Evolutionary conservation across 257 asterid genomes (phyloP), one percentile per base, ranked within the genome.

Genomic region (Solanum pimpinellifolium): DNA sequence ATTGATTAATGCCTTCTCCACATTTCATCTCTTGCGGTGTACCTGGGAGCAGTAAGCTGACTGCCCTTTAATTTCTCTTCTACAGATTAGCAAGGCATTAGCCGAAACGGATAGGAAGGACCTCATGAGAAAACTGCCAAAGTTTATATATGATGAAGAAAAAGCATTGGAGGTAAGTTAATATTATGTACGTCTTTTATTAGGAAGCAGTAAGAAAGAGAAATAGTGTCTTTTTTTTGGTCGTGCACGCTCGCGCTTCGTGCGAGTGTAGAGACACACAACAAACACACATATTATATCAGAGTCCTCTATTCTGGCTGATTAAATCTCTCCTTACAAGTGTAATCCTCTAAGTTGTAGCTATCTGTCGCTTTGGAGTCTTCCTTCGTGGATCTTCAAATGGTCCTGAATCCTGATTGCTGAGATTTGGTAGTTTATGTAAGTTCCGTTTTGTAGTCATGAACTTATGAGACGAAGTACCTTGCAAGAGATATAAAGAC

Each of bases 71-170:
- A 83, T 69, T 33, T 81, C 56, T 44, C 74, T 89, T 73, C 42
- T 88, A 90, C 88, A 91, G 93, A 88, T 91, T 88, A 90, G 93
- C 91, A 91, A 86, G 87, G 91, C 90, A 39, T 65, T 90, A 39
- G 88, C 92, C n/a, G 92, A 88, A 87, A 69, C 91, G 52, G 92
- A 91, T 33, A 87, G 78, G 41, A 91, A 91, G 83, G 93, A 90
- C 65, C 76, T 91, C 41, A 88, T 91, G 93, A 87, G 92, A 70
- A 91, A 91, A 87, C 87, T 91, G 31, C 93, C 93, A 20, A 91
- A 91, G 82, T 91, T 91, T 68, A 87, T 91, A 83, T 91, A 91
- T 66, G 93, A 91, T 20, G 93, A 91, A 86, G 93, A 91, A 89
- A 91, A 91, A 90, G 91, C 92, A 70, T 70, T 91, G 89, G 93